Base-by-base conservation (phyloP, 2,329 filamentous ascomycete genomes). In the Cadophora sp. region DNA sequence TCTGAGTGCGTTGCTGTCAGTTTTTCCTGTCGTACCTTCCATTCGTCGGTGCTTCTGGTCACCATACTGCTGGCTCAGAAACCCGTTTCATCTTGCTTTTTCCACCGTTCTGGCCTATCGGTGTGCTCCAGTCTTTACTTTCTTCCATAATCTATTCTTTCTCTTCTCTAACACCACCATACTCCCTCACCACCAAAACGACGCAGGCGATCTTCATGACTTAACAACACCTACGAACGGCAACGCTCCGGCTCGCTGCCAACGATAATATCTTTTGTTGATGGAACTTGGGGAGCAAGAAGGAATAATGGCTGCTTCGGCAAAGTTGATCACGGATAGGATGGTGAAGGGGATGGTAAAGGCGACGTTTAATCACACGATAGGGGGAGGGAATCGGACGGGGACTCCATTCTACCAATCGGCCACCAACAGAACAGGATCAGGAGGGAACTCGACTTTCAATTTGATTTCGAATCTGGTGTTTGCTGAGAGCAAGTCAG, bases 401-500 rank as follows among this genome's bases (percentile, higher is more conserved):
- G 48, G 46, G 63, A 67, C 53, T 62, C 19, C 62, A 24, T 66
- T 62, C 27, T 62, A 14, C 40, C 66, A 72, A 26, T 26, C 43
- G 29, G 62, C 58, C 3, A 51, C 66, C 16, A 70, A 69, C 56
- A 48, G 60, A 34, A 71, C 63, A 11, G 53, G 64, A 31, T 59
- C 51, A 31, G 62, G 22, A 55, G 61, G 34, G 26, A 70, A 71
- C 68, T 70, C 67, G 24, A 75, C 67, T 8, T 62, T 62, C 55
- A 62, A 50, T 27, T 68, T 76, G 56, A 78, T 79, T 66, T 43
- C 73, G 40, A 73, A 73, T 34, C 69, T 79, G 56, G 70, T 77
- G 7, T 79, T 79, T 69, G 76, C 74, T 48, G 73, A 78, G 64
- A 78, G 76, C 70, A 87, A 84, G 74, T 89, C 87, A 40, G 82